These are phyloP conservation scores for Salvia hispanica DNA, from an alignment of 257 asterid genomes.

Conservation along the genomic window DNA sequence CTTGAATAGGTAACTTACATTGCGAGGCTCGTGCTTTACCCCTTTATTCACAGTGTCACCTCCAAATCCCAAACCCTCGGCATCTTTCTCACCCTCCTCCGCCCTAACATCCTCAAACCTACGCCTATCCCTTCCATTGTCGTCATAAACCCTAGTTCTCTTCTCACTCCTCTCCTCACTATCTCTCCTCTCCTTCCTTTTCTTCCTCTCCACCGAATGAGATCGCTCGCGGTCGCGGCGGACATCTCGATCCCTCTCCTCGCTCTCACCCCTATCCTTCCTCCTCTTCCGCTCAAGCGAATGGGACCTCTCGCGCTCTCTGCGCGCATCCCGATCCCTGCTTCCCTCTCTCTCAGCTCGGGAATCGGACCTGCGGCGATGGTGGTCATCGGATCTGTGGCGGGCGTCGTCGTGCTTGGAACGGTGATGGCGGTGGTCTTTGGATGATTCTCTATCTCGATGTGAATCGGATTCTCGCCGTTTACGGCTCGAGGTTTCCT, in stretches of 20 bases:
- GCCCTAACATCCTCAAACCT: conserved; percentile 56
- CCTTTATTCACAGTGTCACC: conserved; percentile 41
- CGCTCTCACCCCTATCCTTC: conserved; percentile 69
- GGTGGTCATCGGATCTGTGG: conserved; percentile 48
- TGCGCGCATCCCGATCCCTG: conserved; percentile 52
- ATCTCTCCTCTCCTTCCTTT: conserved; percentile 74
- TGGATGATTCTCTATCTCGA: conserved; percentile 47
- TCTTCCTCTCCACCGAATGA: conserved; percentile 63
- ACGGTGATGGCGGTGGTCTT: conserved; percentile 43
- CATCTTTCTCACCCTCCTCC: conserved; percentile 40
- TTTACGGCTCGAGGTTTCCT: conserved; percentile 64
- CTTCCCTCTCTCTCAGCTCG: conserved; percentile 61
- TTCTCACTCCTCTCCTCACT: conserved; percentile 66
- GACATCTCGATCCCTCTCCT: conserved; percentile 42
- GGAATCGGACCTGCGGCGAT: conserved; percentile 42
- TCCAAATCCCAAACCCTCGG: conserved; percentile 37
- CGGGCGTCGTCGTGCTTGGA: conserved; percentile 49
- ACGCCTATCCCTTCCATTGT: conserved; percentile 59
- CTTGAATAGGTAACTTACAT: conserved; percentile 48
- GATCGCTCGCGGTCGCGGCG: conserved; percentile 70
- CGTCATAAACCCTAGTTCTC: conserved; percentile 64
- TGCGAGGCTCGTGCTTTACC: conserved; percentile 35
- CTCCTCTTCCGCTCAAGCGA: conserved; percentile 72
- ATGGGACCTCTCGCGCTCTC: conserved; percentile 64
- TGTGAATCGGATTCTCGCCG: conserved; percentile 57